A percentile compares a stretch with the other conserved stretches of the same genome.
These are phyloP conservation scores for Pilaira anomala DNA, from an alignment of 192 early-diverging fungal genomes.

Conservation along the genomic window DNA sequence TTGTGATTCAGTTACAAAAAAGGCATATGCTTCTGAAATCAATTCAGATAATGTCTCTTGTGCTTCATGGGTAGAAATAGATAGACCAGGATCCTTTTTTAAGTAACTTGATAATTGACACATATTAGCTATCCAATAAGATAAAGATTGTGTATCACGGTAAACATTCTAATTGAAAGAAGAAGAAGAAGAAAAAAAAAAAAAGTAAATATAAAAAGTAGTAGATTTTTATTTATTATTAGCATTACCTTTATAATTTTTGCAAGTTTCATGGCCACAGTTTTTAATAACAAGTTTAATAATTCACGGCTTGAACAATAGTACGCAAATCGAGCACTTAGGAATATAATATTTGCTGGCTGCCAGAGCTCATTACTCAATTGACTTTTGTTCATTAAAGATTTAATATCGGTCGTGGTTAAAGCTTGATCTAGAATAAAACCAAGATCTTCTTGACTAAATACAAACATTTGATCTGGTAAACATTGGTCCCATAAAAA, in stretches of 20 bases:
- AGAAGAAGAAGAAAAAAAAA: too few relatives aligned
- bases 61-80: conserved; percentile 57
- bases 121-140: conserved; percentile 85
- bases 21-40: conserved; percentile 62
- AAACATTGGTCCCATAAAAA: conserved; percentile 83
- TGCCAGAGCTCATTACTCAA: conserved; percentile 57
- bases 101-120: conserved; percentile 79
- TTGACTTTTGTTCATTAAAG: conserved; percentile 53
- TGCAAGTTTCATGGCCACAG: conserved; percentile 53
- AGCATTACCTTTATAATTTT: conserved; percentile 47
- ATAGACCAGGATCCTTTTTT: conserved; percentile 77
- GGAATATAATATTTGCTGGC: conserved; percentile 82
- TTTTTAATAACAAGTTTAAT: conserved; percentile 63
- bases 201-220: not conserved
- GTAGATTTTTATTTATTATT: not conserved
- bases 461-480: conserved; percentile 94
- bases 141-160: conserved; percentile 47
- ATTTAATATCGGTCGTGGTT: conserved; percentile 57
- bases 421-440: conserved; percentile 70
- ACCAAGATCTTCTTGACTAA: conserved; percentile 65
- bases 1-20: conserved; percentile 60
- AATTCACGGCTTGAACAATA: conserved; percentile 74
- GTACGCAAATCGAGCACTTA: conserved; percentile 85
- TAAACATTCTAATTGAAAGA: conserved; percentile 32
- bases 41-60: conserved; percentile 78